Percentiles rank a stretch among this genome's conserved stretches.
These are phyloP conservation scores for Fusarium tanahbumbuense DNA, from an alignment of 2,329 filamentous ascomycete genomes.

Conservation along the genomic window DNA sequence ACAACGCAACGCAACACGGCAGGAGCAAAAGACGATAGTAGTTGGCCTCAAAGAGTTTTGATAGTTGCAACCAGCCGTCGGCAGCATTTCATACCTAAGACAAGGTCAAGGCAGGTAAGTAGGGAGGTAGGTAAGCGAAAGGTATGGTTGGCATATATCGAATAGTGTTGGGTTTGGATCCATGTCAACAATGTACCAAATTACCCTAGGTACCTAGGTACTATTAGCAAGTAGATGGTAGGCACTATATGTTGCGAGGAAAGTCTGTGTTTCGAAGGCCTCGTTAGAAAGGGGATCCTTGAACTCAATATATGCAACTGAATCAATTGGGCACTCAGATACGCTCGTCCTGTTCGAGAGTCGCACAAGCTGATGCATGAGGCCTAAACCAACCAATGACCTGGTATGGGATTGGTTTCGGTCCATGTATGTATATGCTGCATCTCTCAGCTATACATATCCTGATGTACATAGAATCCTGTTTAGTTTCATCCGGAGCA, in stretches of 20 bases:
- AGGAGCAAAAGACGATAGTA: constrained; percentile 18
- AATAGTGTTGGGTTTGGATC: constrained; percentile 23
- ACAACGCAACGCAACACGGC: background rate
- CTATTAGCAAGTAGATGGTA: background rate
- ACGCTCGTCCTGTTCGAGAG: constrained; percentile 13
- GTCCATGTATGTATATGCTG: background rate
- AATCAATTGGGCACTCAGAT: constrained; percentile 24
- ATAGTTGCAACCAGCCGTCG: constrained; percentile 27
- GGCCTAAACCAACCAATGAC: constrained; percentile 29
- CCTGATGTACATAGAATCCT: background rate
- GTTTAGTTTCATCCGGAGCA: constrained; percentile 13
- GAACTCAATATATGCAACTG: constrained; percentile 31
- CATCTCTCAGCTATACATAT: background rate
- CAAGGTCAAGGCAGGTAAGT: constrained; percentile 12
- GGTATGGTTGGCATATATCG: constrained; percentile 9
- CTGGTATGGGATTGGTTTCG: constrained; percentile 17
- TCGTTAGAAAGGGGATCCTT: constrained; percentile 27
- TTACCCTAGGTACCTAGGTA: background rate
- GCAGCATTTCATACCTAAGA: constrained; percentile 18
- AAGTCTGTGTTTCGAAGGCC: constrained; percentile 41
- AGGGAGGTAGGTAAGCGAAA: constrained; percentile 27
- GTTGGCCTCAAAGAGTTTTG: constrained; percentile 35
- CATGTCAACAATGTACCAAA: background rate
- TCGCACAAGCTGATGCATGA: constrained; percentile 26
- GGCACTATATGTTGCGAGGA: constrained; percentile 22